phyloP scores from a whole-genome alignment of 1,284 basidiomycete species.

The Cryptococcus wingfieldii region DNA sequence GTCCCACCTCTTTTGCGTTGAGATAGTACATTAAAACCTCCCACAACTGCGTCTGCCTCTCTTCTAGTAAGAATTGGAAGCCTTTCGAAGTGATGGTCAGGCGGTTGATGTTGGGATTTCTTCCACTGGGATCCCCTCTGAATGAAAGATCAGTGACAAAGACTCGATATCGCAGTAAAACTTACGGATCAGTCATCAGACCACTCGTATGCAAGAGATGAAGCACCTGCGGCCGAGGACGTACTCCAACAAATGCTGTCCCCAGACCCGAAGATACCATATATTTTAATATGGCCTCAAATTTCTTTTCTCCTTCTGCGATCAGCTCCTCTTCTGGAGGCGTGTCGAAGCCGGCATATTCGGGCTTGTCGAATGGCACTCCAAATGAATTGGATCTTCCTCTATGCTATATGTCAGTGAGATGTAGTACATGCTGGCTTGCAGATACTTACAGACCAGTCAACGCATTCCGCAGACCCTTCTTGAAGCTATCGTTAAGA shows the following conservation, averaged over 20 bases:
- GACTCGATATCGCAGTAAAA: conserved; percentile 31
- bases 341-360: conserved; percentile 38
- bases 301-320: conserved; percentile 80
- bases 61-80: conserved; percentile 94
- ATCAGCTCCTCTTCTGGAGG: conserved; percentile 63
- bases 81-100: conserved; percentile 87
- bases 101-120: conserved; percentile 46
- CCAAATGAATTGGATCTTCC: conserved; percentile 90
- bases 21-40: conserved; percentile 83
- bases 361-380: conserved; percentile 63
- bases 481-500: conserved; percentile 72
- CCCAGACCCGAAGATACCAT: conserved; percentile 84
- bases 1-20: conserved; percentile 34
- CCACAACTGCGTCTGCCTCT: conserved; percentile 98
- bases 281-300: conserved; percentile 98
- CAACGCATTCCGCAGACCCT: conserved; percentile 76
- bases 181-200: conserved; percentile 63
- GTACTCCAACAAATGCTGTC: conserved; percentile 56
- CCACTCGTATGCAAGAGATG: conserved; percentile 77
- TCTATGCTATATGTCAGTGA: conserved; percentile 50
- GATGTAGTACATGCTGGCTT: background rate
- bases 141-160: background rate
- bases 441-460: conserved; percentile 71
- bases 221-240: conserved; percentile 66
- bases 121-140: conserved; percentile 7